These are phyloP conservation scores for Tranzscheliella williamsii DNA, from an alignment of 1,284 basidiomycete genomes.

Conservation along the genomic window DNA sequence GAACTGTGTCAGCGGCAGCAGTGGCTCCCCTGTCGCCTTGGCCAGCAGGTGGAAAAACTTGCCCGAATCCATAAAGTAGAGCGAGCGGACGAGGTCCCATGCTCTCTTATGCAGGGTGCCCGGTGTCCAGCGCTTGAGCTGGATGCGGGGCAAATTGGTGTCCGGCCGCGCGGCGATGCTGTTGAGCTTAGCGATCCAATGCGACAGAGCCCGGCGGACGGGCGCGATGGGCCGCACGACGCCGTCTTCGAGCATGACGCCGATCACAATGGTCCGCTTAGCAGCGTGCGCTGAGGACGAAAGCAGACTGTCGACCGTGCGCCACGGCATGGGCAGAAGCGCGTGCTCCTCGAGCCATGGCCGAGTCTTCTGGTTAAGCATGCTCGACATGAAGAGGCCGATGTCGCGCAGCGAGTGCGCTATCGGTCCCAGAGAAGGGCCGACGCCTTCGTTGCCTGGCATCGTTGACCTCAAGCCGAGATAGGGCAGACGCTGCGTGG, in stretches of 20 bases:
- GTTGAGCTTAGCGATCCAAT: conserved; percentile 19
- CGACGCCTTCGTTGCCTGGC: conserved; percentile 37
- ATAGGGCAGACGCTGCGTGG: conserved; percentile 24
- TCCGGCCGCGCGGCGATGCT: background rate
- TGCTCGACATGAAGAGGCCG: conserved; percentile 28
- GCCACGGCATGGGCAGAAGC: conserved; percentile 15
- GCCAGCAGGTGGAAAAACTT: conserved; percentile 25
- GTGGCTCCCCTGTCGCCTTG: conserved; percentile 27
- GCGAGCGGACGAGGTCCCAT: conserved; percentile 36
- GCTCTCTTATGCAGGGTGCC: conserved; percentile 19
- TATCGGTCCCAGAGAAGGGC: conserved; percentile 28
- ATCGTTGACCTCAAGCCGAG: conserved; percentile 27
- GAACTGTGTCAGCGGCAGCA: conserved; percentile 31
- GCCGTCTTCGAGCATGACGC: conserved; percentile 29
- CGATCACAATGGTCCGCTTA: conserved; percentile 10
- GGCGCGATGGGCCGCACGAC: conserved; percentile 24
- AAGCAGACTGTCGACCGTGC: conserved; percentile 14
- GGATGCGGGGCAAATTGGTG: conserved; percentile 7
- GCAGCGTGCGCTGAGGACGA: too few relatives aligned
- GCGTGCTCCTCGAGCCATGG: conserved; percentile 25
- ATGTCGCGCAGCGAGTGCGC: conserved; percentile 20
- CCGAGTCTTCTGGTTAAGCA: conserved; percentile 20
- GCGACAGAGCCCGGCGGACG: conserved; percentile 11
- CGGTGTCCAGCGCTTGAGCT: conserved; percentile 16
- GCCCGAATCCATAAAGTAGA: conserved; percentile 45